A percentile compares a stretch with the other conserved stretches of the same genome.
These are phyloP conservation scores for Yarrowia sp. DNA, from an alignment of 805 yeast species.

Conservation along the genomic window DNA sequence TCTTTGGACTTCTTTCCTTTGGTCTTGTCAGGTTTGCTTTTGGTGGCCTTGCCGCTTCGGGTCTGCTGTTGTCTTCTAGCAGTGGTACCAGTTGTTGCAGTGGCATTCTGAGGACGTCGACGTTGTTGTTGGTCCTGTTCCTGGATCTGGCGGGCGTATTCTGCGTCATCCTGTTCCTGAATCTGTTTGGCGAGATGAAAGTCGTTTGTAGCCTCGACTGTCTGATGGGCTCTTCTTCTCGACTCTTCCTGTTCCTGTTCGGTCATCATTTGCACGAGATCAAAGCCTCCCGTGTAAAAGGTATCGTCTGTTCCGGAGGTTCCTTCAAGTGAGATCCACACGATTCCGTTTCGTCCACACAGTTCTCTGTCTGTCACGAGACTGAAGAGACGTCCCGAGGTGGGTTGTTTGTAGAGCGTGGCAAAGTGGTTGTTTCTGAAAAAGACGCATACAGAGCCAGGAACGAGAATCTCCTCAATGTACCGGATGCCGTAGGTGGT, in stretches of 20 bases:
- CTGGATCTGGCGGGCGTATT: conserved; percentile 29
- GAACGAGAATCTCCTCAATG: conserved; percentile 45
- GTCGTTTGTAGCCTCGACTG: conserved; percentile 31
- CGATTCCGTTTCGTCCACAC: conserved; percentile 41
- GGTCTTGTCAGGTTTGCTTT: background rate
- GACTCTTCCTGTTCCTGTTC: conserved; percentile 10
- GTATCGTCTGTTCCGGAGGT: conserved; percentile 66
- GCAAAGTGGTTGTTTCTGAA: conserved; percentile 89
- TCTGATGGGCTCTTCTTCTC: background rate
- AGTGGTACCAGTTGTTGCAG: background rate
- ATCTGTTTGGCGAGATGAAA: conserved; percentile 36
- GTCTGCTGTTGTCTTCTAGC: background rate
- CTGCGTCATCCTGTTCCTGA: conserved; percentile 36
- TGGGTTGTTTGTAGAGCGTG: conserved; percentile 49
- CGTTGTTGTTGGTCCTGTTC: conserved; percentile 12
- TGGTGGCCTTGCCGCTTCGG: conserved; percentile 16
- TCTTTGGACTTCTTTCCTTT: background rate
- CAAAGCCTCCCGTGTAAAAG: conserved; percentile 64
- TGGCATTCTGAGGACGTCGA: background rate
- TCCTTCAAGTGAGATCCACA: conserved; percentile 77
- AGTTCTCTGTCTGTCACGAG: conserved; percentile 71
- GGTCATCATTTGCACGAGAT: background rate
- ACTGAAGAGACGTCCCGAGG: conserved; percentile 49
- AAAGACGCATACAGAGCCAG: conserved; percentile 61
- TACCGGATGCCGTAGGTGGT: conserved; percentile 61